These are phyloP conservation scores for Nakazawaea laoshanensis DNA, from an alignment of 805 yeast species.

Conservation along the genomic window DNA sequence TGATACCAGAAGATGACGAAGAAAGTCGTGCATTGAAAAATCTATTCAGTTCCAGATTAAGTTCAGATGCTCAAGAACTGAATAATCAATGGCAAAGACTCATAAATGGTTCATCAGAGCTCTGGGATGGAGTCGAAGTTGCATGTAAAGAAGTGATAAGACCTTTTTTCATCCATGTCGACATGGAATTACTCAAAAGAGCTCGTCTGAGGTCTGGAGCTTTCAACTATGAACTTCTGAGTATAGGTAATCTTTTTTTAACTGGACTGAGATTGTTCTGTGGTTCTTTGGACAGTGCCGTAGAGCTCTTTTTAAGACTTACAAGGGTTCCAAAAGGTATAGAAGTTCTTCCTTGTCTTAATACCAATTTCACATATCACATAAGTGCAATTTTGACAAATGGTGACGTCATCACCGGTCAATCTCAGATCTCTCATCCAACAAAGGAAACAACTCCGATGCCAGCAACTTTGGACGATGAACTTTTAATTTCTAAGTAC, in stretches of 20 bases:
- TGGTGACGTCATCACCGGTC: slow-evolving; percentile 78
- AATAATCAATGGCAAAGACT: slow-evolving; percentile 66
- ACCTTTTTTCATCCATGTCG: slow-evolving; percentile 71
- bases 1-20: slow-evolving; percentile 48
- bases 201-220: slow-evolving; percentile 45
- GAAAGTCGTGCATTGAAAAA: slow-evolving; percentile 19
- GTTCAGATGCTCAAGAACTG: slow-evolving; percentile 41
- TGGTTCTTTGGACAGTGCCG: slow-evolving; percentile 79
- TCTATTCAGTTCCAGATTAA: slow-evolving; percentile 41
- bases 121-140: slow-evolving; percentile 57
- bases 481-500: slow-evolving; percentile 7
- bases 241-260: slow-evolving; percentile 76
- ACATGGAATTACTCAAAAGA: slow-evolving; percentile 66
- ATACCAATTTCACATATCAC: slow-evolving; percentile 79
- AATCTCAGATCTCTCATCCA: slow-evolving; percentile 91
- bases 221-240: slow-evolving; percentile 70
- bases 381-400: slow-evolving; percentile 67
- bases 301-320: slow-evolving; percentile 64
- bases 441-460: slow-evolving; percentile 19
- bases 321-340: slow-evolving; percentile 44
- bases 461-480: slow-evolving; percentile 5
- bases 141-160: slow-evolving; percentile 65
- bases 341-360: slow-evolving; percentile 71
- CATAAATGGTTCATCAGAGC: slow-evolving; percentile 67
- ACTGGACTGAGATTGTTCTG: slow-evolving; percentile 77